A percentile compares a stretch with the other conserved stretches of the same genome.
These are phyloP conservation scores for Botryotinia convoluta DNA, from an alignment of 2,329 filamentous ascomycete genomes.

Conservation along the genomic window DNA sequence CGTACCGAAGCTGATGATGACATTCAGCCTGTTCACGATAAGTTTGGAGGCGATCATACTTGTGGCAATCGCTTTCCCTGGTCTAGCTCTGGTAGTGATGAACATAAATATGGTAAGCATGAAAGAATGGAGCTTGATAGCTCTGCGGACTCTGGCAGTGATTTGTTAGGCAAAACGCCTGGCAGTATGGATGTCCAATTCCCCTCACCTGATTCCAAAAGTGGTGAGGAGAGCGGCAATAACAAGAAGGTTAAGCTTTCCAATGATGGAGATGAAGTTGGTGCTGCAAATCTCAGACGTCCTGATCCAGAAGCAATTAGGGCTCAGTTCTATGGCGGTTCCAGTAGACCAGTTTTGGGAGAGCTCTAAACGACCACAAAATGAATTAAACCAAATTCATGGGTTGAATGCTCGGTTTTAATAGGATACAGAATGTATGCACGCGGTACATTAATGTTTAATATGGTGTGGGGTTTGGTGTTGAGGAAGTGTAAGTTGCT, in stretches of 20 bases:
- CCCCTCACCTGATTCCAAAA: background rate
- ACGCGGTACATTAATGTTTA: too few species aligned
- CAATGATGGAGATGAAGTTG: too few species aligned
- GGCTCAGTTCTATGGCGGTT: too few species aligned
- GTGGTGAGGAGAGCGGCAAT: background rate
- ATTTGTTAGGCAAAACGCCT: background rate
- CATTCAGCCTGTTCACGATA: background rate
- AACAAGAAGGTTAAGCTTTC: background rate
- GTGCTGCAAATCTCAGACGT: too few species aligned
- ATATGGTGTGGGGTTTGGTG: too few species aligned
- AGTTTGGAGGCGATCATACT: background rate
- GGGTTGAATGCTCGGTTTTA: too few species aligned
- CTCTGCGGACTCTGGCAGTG: background rate
- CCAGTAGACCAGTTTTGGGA: background rate
- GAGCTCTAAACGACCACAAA: too few species aligned
- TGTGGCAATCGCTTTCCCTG: accelerated
- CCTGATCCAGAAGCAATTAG: too few species aligned
- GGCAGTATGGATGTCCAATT: too few species aligned
- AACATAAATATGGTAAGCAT: accelerated
- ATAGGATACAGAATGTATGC: too few species aligned
- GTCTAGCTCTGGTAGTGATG: background rate
- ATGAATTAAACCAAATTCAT: too few species aligned
- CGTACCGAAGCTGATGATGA: background rate
- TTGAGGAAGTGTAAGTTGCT: too few species aligned
- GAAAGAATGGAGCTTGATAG: background rate